phyloP scores from a whole-genome alignment of 768 basidiomycete genomes.

The Rhodotorula graminis region DNA sequence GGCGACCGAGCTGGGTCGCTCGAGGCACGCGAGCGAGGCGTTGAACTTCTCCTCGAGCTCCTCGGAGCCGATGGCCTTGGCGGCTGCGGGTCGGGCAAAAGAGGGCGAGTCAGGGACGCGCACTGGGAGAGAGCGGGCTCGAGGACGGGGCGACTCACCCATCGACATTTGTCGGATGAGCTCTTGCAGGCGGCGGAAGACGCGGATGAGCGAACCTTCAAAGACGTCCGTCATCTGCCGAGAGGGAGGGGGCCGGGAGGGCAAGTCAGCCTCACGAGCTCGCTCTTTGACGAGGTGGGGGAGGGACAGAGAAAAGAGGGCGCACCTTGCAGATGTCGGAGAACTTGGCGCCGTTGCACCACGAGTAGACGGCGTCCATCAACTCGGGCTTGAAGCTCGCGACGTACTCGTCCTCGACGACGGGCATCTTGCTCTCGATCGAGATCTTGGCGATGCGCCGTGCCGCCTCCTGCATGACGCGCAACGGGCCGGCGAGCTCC shows the following conservation, averaged over 20 bases:
- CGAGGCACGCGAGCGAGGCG: conserved; percentile 49
- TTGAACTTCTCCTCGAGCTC: conserved; percentile 93
- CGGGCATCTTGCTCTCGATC: conserved; percentile 79
- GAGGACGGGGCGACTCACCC: conserved; percentile 48
- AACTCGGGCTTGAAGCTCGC: conserved; percentile 95
- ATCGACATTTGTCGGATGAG: conserved; percentile 92
- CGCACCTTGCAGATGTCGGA: conserved; percentile 89
- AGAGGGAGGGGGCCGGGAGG: not conserved
- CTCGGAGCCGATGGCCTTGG: conserved; percentile 91
- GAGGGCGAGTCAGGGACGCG: too few relatives aligned
- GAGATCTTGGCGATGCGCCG: conserved; percentile 94
- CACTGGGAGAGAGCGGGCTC: not conserved
- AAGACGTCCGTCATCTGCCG: conserved; percentile 89
- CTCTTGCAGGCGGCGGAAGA: conserved; percentile 89
- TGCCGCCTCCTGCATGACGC: conserved; percentile 93
- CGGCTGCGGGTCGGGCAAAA: conserved; percentile 48
- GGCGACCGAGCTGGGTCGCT: conserved; percentile 37
- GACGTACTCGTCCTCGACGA: conserved; percentile 90
- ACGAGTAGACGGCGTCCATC: conserved; percentile 95
- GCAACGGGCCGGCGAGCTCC: conserved; percentile 83
- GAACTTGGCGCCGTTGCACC: conserved; percentile 98
- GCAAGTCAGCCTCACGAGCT: not conserved
- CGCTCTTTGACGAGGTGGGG: too few relatives aligned
- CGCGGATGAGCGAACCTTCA: conserved; percentile 92
- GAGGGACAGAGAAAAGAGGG: not conserved